These are phyloP conservation scores for Strobilomyces echinocephalus DNA, from an alignment of 768 basidiomycete species.

Conservation along the genomic window DNA sequence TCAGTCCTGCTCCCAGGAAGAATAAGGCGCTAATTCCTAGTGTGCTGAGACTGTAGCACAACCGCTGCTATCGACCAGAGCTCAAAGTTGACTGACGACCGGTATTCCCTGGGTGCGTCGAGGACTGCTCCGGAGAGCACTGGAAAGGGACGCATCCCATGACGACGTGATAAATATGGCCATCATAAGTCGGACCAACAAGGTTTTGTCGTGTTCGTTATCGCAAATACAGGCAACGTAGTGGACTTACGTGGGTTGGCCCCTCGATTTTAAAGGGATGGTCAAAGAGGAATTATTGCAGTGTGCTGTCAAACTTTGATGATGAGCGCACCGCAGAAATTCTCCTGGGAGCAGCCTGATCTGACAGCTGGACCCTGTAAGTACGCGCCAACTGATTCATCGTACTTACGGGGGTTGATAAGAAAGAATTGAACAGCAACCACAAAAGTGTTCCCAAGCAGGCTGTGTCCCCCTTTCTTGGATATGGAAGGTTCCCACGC, in stretches of 20 bases:
- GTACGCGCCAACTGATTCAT: slow-evolving; percentile 16
- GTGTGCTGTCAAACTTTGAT: slow-evolving; percentile 27
- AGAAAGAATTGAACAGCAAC: slow-evolving; percentile 19
- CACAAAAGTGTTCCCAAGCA: slow-evolving; percentile 17
- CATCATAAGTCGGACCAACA: neutral
- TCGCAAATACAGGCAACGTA: slow-evolving; percentile 9
- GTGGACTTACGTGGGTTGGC: slow-evolving; percentile 20
- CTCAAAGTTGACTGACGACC: neutral
- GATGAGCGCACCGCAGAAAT: slow-evolving; percentile 14
- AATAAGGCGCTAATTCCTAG: neutral
- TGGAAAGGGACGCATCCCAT: slow-evolving; percentile 12
- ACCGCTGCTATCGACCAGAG: neutral
- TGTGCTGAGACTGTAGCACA: neutral
- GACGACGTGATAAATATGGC: slow-evolving; percentile 17
- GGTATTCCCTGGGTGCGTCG: neutral
- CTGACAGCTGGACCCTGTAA: slow-evolving; percentile 25
- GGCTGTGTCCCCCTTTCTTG: slow-evolving; percentile 6
- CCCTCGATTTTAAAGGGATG: slow-evolving; percentile 13
- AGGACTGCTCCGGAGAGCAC: neutral
- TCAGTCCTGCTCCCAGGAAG: neutral
- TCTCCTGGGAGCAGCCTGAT: slow-evolving; percentile 11
- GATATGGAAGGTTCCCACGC: slow-evolving; percentile 22
- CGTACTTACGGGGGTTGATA: slow-evolving; percentile 22
- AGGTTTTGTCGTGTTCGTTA: slow-evolving; percentile 8
- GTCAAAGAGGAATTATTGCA: slow-evolving; percentile 16